Base-by-base conservation (phyloP, 345 rosid species). In the Nephelium lappaceum region DNA sequence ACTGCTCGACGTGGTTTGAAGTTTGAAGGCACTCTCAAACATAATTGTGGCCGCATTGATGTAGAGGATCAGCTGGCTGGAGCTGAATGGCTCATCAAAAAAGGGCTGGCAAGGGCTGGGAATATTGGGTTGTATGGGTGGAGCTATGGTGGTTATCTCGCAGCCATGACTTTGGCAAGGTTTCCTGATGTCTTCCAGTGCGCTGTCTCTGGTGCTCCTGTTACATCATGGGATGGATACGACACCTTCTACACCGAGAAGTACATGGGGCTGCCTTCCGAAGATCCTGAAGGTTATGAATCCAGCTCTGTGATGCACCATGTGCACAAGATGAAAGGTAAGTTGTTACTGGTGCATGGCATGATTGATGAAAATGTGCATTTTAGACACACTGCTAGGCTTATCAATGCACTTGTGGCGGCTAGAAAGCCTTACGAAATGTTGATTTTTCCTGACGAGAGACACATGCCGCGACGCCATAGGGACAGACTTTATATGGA, bases 141-240 rank as follows among this genome's bases (percentile, higher is more conserved):
- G 98, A 95, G 99, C 87, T 95, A 93, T 39, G 98, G 98, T 23
- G 98, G 97, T n/a, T 93, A 93, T 75, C 93, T 95, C 80, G 92
- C 99, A 36, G 95, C 98, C 41, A 85, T 88, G 88, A 82, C 85
- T 51, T 71, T 95, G 71, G 86, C 88, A 14, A 83, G 87, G 71
- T 90, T 86, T 81, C 97, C 97, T 36, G 89, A 92, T 57, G 83
- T 91, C 38, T 95, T 93, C 78, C 41, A 65, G 10, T 95, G 97
- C 1, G 98, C 97, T 3, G 85, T 93, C 45, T 82, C 95, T 0
- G 99, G 97, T 68, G 98, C 98, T 25, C 98, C 98, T 0, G 99
- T 95, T 36, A 93, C 99, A 27, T 89, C 98, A 23, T 95, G 99
- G 99, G 99, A 95, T 71, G 98, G 98, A 0, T 95, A 92, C 6